These are phyloP conservation scores for Russula abietina DNA, from an alignment of 768 basidiomycete species.

Conservation along the genomic window DNA sequence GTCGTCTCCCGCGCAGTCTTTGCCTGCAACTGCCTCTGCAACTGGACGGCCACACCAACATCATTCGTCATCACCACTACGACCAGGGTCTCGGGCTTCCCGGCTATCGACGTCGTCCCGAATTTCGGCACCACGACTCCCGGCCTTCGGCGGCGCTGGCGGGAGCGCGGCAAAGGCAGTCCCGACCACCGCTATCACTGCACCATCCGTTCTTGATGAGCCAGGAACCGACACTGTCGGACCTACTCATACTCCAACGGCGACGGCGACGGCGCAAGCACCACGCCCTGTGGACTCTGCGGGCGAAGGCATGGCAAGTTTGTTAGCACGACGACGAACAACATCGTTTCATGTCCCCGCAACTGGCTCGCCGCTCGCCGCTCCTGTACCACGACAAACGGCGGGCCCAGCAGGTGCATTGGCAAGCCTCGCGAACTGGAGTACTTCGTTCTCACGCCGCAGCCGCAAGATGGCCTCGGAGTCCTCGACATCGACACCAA, in stretches of 20 bases:
- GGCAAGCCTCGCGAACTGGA: constrained; percentile 31
- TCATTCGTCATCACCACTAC: constrained; percentile 39
- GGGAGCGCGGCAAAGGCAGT: constrained; percentile 64
- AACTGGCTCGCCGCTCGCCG: constrained; percentile 29
- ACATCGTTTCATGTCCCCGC: constrained; percentile 51
- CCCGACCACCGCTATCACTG: constrained; percentile 40
- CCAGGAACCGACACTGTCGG: background rate
- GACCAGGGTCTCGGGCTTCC: constrained; percentile 69
- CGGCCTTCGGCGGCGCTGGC: constrained; percentile 50
- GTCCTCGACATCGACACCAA: background rate
- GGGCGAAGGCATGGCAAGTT: constrained; percentile 52
- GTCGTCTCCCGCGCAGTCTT: constrained; percentile 4
- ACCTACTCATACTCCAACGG: constrained; percentile 10
- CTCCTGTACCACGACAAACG: constrained; percentile 29
- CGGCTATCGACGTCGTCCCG: constrained; percentile 61
- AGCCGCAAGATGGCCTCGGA: constrained; percentile 8
- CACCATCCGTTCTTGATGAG: constrained; percentile 31
- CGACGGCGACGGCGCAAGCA: constrained; percentile 18
- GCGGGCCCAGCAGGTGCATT: constrained; percentile 22
- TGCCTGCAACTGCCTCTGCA: background rate
- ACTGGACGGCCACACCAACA: constrained; percentile 9
- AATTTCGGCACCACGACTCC: constrained; percentile 59
- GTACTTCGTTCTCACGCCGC: constrained; percentile 21
- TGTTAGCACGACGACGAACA: constrained; percentile 45
- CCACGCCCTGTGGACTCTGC: constrained; percentile 59